phyloP scores from a whole-genome alignment of 2,329 filamentous ascomycete genomes.

The Septoria petroselini region DNA sequence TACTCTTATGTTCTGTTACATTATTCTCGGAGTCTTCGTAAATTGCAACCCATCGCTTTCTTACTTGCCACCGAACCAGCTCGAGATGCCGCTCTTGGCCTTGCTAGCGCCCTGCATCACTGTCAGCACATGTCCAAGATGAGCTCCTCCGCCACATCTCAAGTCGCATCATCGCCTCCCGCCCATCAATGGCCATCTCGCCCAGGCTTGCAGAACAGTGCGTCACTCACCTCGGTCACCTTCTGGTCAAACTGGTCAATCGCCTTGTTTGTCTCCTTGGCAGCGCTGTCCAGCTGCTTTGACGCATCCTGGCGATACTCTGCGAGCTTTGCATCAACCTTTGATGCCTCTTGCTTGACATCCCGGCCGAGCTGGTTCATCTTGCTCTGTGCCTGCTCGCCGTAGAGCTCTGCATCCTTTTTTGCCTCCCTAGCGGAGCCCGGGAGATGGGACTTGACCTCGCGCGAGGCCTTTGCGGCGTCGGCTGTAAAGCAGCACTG shows the following conservation, averaged over 20 bases:
- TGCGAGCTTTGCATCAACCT: conserved; percentile 31
- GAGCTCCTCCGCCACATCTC: neutral
- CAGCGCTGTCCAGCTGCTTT: conserved; percentile 58
- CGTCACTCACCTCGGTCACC: conserved; percentile 51
- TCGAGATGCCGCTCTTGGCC: conserved; percentile 77
- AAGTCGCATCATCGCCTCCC: conserved; percentile 13
- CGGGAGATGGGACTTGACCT: conserved; percentile 64
- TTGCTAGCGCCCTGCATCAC: conserved; percentile 61
- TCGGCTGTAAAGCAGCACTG: conserved; percentile 59
- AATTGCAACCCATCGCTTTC: neutral
- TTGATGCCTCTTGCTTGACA: conserved; percentile 50
- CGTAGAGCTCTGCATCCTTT: conserved; percentile 50
- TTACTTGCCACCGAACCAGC: conserved; percentile 71
- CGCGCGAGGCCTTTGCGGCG: conserved; percentile 64
- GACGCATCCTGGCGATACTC: conserved; percentile 50
- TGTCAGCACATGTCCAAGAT: conserved; percentile 16
- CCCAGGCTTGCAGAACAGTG: conserved; percentile 22
- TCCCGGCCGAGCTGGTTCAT: conserved; percentile 62
- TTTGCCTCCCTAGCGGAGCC: conserved; percentile 61
- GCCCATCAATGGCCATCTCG: conserved; percentile 21
- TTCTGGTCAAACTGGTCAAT: conserved; percentile 80
- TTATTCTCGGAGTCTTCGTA: conserved; percentile 8
- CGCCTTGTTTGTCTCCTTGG: conserved; percentile 43
- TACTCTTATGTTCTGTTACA: conserved; percentile 12
- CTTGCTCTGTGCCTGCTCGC: conserved; percentile 55